phyloP scores from a whole-genome alignment of 2,329 filamentous ascomycete species.

The Fusarium liriodendri region DNA sequence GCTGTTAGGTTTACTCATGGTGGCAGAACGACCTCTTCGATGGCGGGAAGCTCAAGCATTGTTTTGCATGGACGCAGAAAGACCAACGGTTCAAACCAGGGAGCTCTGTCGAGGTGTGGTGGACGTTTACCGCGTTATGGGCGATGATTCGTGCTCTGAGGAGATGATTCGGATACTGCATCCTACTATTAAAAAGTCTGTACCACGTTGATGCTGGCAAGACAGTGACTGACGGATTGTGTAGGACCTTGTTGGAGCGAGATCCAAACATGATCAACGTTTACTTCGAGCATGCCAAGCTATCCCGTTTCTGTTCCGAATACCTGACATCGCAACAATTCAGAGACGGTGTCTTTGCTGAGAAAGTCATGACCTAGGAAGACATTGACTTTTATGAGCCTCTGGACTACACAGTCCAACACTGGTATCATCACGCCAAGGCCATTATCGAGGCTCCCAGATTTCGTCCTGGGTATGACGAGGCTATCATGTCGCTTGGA shows the following conservation, averaged over 20 bases:
- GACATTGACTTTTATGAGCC: slow-evolving; percentile 9
- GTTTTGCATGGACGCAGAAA: slow-evolving; percentile 9
- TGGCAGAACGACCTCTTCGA: slow-evolving; percentile 1
- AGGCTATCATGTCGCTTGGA: neutral
- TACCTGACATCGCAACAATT: slow-evolving; percentile 19
- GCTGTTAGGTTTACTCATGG: slow-evolving; percentile 8
- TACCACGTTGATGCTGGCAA: neutral
- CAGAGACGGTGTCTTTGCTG: neutral
- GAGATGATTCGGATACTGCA: slow-evolving; percentile 13
- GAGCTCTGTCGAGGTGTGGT: slow-evolving; percentile 20
- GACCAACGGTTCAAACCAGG: neutral
- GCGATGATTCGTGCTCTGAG: neutral
- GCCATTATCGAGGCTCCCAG: neutral
- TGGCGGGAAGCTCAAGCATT: slow-evolving; percentile 23
- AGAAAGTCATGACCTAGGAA: neutral
- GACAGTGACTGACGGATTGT: neutral
- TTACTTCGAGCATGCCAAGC: neutral
- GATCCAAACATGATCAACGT: neutral
- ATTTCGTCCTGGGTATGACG: neutral
- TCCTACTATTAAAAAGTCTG: neutral
- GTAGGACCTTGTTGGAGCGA: slow-evolving; percentile 6
- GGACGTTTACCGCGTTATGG: neutral
- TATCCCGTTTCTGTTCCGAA: slow-evolving; percentile 7
- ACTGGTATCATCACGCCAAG: slow-evolving; percentile 17
- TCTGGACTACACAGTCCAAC: slow-evolving; percentile 18